Percentiles rank a stretch among this genome's conserved stretches.
Evolutionary conservation across 2,329 filamentous ascomycete species (phyloP).

Genomic region (Alternaria triticimaculans): DNA sequence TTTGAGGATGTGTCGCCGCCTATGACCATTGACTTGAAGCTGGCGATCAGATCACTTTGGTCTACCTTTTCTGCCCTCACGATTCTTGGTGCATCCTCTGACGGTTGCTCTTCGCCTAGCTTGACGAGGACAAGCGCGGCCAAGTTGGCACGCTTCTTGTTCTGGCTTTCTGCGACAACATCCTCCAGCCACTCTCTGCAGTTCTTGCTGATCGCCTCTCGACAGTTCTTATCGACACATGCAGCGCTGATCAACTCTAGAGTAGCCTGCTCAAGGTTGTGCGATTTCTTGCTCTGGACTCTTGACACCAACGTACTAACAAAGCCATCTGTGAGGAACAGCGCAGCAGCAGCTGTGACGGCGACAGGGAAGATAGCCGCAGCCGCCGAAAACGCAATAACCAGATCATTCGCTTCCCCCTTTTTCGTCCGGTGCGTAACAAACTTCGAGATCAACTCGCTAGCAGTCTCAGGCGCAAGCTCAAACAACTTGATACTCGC

Average conservation of each 20-base stretch:
- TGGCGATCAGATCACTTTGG: constrained; percentile 59
- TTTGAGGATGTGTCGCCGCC: constrained; percentile 63
- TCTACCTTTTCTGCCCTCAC: constrained; percentile 42
- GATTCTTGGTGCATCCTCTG: constrained; percentile 39
- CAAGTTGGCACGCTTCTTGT: constrained; percentile 60
- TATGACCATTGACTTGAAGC: constrained; percentile 70
- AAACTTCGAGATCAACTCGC: constrained; percentile 73
- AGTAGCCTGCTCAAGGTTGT: constrained; percentile 83
- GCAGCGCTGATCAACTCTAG: constrained; percentile 91
- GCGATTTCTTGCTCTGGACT: constrained; percentile 81
- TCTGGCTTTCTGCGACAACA: constrained; percentile 75
- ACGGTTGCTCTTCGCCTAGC: constrained; percentile 52
- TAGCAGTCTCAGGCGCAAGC: constrained; percentile 73
- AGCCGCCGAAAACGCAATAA: constrained; percentile 92
- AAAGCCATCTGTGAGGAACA: constrained; percentile 91
- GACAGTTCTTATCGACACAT: constrained; percentile 82
- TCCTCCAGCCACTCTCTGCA: constrained; percentile 88
- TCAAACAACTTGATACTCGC: constrained; percentile 85
- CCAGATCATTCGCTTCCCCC: constrained; percentile 84
- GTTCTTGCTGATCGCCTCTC: constrained; percentile 83
- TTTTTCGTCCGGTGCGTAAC: constrained; percentile 74
- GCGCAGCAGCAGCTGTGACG: constrained; percentile 72
- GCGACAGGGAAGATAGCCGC: constrained; percentile 86
- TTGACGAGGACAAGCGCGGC: constrained; percentile 64
- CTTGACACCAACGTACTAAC: constrained; percentile 76